A percentile compares a stretch with the other conserved stretches of the same genome.
Evolutionary conservation across 202 grass and related monocot species (phyloP).

Genomic region (Elaeis oleifera): DNA sequence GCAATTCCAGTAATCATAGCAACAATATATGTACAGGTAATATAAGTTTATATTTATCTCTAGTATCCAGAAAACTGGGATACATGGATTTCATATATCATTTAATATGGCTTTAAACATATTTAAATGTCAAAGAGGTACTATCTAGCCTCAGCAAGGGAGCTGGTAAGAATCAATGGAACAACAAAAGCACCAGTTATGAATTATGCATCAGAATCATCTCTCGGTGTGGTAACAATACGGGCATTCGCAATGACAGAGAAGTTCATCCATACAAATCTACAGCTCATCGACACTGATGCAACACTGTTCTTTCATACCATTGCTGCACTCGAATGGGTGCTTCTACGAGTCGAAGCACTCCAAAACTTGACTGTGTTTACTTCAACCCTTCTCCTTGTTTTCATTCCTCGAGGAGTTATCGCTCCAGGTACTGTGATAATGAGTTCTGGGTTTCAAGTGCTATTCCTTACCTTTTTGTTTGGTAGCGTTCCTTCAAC

Average conservation of each 20-base stretch:
- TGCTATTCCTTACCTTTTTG: background rate
- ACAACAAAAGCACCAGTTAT: constrained; percentile 88
- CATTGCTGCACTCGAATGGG: constrained; percentile 73
- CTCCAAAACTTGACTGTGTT: constrained; percentile 71
- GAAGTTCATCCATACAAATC: constrained; percentile 56
- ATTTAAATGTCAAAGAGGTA: constrained; percentile 51
- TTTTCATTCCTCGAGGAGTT: constrained; percentile 55
- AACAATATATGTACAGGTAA: constrained; percentile 67
- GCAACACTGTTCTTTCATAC: constrained; percentile 84
- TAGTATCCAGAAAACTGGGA: too few species aligned
- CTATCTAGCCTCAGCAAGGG: constrained; percentile 72
- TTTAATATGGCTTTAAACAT: background rate
- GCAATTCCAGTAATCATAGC: constrained; percentile 58
- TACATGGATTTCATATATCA: too few species aligned
- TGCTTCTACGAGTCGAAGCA: constrained; percentile 81
- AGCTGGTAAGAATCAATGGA: constrained; percentile 91
- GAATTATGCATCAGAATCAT: constrained; percentile 80
- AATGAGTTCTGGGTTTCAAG: background rate
- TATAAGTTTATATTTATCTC: background rate
- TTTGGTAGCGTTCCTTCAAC: background rate
- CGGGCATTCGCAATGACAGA: constrained; percentile 55
- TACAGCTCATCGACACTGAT: constrained; percentile 72
- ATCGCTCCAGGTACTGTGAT: constrained; percentile 62
- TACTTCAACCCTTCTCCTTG: constrained; percentile 58
- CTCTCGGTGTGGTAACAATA: constrained; percentile 66